Percentiles rank a stretch among this genome's conserved stretches.
Evolutionary conservation across 2,329 filamentous ascomycete genomes (phyloP).

Genomic region (Fusarium equiseti): DNA sequence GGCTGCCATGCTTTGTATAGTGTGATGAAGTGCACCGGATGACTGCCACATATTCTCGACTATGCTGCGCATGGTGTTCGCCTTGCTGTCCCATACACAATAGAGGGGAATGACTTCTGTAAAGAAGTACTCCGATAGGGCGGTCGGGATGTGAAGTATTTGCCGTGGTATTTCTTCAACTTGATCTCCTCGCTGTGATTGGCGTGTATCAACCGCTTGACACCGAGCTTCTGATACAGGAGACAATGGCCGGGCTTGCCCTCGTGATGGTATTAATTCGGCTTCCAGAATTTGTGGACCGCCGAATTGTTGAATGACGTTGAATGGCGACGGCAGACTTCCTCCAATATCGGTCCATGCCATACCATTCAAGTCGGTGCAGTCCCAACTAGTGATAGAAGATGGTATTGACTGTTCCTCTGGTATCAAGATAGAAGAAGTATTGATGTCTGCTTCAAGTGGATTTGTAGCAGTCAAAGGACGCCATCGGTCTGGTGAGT

Average conservation of each 20-base stretch:
- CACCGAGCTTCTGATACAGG: too few relatives aligned
- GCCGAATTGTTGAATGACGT: not conserved
- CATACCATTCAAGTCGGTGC: not conserved
- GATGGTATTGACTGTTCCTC: not conserved
- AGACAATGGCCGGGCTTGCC: too few relatives aligned
- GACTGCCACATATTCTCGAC: not conserved
- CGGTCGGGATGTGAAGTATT: not conserved
- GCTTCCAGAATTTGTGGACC: not conserved
- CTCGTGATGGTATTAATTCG: not conserved
- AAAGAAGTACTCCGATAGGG: conserved; percentile 10
- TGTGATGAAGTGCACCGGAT: not conserved
- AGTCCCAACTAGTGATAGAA: not conserved
- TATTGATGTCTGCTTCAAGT: not conserved
- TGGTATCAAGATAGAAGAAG: not conserved
- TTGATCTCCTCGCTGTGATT: not conserved
- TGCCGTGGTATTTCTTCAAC: not conserved
- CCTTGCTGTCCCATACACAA: conserved; percentile 12
- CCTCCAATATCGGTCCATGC: not conserved
- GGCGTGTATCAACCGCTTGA: not conserved
- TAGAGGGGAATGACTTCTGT: conserved; percentile 1
- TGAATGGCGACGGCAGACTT: not conserved
- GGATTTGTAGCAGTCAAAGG: not conserved
- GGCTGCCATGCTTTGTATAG: conserved; percentile 16
- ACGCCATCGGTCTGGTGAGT: not conserved
- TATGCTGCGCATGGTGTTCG: conserved; percentile 4